Conservation (phyloP, 2,329 filamentous ascomycete species). For the Aspergillus glaucus region DNA sequence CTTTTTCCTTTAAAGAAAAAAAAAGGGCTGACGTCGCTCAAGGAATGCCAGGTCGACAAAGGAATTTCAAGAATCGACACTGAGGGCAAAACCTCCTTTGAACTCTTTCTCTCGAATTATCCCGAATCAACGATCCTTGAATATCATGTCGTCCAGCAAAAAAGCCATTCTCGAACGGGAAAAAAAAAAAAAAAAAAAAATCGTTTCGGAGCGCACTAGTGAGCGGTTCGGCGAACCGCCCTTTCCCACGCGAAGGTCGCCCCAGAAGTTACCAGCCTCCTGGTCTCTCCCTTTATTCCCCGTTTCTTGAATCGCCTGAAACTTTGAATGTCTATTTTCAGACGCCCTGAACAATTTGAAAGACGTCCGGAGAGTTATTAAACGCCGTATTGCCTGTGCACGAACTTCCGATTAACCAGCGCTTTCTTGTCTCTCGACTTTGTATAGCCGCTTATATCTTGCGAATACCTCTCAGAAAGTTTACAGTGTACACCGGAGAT, state of each 20-base stretch:
- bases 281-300: slow-evolving; percentile 9
- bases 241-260: slow-evolving; percentile 17
- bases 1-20: too few relatives aligned
- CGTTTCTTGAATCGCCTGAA: not conserved
- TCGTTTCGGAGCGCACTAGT: slow-evolving; percentile 12
- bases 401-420: not conserved
- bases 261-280: slow-evolving; percentile 23
- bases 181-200: not conserved
- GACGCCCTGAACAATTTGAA: not conserved
- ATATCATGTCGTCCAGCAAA: not conserved
- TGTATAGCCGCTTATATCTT: not conserved
- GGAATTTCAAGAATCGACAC: not conserved
- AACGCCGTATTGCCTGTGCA: not conserved
- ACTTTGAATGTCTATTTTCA: not conserved
- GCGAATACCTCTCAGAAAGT: not conserved
- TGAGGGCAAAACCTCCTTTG: not conserved
- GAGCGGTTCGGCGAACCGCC: slow-evolving; percentile 6
- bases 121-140: not conserved
- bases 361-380: not conserved
- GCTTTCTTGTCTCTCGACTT: not conserved
- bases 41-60: not conserved
- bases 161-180: slow-evolving; percentile 9
- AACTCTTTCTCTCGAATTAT: not conserved
- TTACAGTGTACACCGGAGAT: too few relatives aligned
- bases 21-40: not conserved